Base-by-base conservation (phyloP, 352 stramenopile genomes). In the Phytophthora pinifolia region DNA sequence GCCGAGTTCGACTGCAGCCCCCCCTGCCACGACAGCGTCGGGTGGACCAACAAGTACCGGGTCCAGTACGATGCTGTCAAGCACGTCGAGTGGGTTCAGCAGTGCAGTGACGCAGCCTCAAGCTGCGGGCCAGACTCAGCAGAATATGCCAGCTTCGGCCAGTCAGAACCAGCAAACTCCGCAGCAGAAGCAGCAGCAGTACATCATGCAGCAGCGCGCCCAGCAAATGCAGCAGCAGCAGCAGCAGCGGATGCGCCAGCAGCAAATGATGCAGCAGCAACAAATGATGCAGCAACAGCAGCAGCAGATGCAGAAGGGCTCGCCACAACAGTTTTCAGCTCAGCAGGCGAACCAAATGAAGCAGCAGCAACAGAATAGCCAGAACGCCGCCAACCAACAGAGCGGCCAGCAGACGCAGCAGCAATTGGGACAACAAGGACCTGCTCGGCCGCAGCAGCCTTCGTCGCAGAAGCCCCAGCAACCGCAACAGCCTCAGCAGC, bases 151-250 rank as follows among this genome's bases (percentile, higher is more conserved):
- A 14, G 57, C 47, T 18, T 31, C 39, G 9, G 27, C 42, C 12
- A 29, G 12, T 25, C 42, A 48, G 27, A 32, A 35, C 7, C 48
- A 72, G 30, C 60, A 71, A n/a, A 65, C 53, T 12, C 36, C 53
- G 4, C 72, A 83, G 27, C 65, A 83, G 36, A 72, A 77, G 46
- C 61, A 74, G 29, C 71, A 75, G 51, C 68, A 87, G 49, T 70
- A 76, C 45, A 33, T 86, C 31, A 73, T 83, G 49, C 63, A 76
- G 36, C 78, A 86, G 38, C 72, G 80, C 25, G 49, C 65, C 36
- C 63, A 76, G 25, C 78, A 86, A 46, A 70, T 84, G 49, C 70
- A 84, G 46, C 75, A 78, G 7, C 73, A 84, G 22, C 73, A 84
- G 22, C 70, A 84, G 17, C 73, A 72, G 20, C 63, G 70, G 42